Evolutionary conservation across 352 stramenopile genomes (phyloP).

Genomic region (Pythium plurisporium): DNA sequence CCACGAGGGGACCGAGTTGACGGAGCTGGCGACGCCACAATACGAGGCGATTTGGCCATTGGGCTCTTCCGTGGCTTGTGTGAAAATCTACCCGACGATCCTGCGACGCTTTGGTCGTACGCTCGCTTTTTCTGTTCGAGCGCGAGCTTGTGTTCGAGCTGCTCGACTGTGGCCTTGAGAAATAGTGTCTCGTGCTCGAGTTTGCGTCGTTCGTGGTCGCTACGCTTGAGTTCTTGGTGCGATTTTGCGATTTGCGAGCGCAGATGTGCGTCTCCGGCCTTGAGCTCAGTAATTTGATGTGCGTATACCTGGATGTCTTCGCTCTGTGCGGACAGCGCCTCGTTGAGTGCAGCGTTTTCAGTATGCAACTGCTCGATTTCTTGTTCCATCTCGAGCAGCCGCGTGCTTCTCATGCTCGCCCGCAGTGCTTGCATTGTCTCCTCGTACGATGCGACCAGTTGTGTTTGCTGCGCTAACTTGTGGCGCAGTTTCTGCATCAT

Average conservation of each 20-base stretch:
- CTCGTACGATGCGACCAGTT: constrained; percentile 49
- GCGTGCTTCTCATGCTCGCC: constrained; percentile 41
- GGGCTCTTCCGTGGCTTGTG: neutral
- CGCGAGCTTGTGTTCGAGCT: constrained; percentile 40
- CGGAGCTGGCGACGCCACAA: neutral
- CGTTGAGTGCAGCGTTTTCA: constrained; percentile 35
- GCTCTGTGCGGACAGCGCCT: constrained; percentile 25
- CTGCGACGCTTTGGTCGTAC: constrained; percentile 38
- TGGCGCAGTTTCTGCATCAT: constrained; percentile 47
- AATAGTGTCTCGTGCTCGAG: constrained; percentile 42
- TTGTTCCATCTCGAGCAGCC: constrained; percentile 57
- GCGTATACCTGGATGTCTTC: constrained; percentile 27
- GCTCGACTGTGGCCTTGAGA: constrained; percentile 29
- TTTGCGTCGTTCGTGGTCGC: constrained; percentile 37
- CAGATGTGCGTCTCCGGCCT: constrained; percentile 26
- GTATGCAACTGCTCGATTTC: constrained; percentile 44
- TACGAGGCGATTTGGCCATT: neutral
- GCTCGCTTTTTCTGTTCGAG: constrained; percentile 50
- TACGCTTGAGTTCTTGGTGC: constrained; percentile 37
- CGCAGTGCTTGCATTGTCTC: constrained; percentile 56
- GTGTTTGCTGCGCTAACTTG: constrained; percentile 50
- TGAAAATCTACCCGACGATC: neutral
- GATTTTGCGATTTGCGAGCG: constrained; percentile 33
- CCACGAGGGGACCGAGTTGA: too few relatives aligned
- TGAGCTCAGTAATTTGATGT: constrained; percentile 28